Conservation (phyloP, 2,329 filamentous ascomycete species). For the Fusarium sacchari region DNA sequence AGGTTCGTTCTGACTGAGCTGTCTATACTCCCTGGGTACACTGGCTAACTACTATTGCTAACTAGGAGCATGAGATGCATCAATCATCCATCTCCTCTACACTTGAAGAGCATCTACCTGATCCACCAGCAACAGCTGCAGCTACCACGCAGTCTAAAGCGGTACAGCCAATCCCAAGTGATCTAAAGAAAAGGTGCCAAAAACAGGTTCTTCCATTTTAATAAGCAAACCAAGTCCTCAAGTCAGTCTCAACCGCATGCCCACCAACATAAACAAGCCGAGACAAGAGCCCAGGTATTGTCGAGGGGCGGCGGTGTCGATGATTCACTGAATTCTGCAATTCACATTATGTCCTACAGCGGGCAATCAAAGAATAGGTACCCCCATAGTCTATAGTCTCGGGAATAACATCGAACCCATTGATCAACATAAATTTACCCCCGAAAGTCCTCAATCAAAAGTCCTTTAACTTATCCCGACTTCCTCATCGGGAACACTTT, state of each 20-base stretch:
- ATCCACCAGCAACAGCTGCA: constrained; percentile 33
- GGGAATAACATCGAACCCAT: neutral
- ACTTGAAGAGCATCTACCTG: constrained; percentile 4
- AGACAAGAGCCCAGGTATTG: constrained; percentile 52
- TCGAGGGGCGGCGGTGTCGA: constrained; percentile 33
- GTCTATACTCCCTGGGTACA: neutral
- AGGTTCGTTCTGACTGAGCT: neutral
- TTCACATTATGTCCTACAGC: neutral
- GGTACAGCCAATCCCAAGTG: constrained; percentile 42
- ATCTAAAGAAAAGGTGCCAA: constrained; percentile 58
- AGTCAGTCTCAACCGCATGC: constrained; percentile 46
- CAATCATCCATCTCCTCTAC: neutral
- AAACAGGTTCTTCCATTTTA: constrained; percentile 63
- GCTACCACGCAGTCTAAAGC: constrained; percentile 19
- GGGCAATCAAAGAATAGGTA: neutral
- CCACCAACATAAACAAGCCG: constrained; percentile 45
- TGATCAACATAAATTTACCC: neutral
- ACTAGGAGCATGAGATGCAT: neutral
- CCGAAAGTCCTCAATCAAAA: constrained; percentile 1
- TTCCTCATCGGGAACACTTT: constrained; percentile 20
- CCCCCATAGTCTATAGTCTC: too few relatives aligned
- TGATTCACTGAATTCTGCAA: neutral
- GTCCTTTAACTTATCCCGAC: neutral
- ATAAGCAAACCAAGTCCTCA: constrained; percentile 56
- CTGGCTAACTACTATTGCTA: neutral